phyloP scores from a whole-genome alignment of 2,329 filamentous ascomycete species.

The Didymella segeticola region DNA sequence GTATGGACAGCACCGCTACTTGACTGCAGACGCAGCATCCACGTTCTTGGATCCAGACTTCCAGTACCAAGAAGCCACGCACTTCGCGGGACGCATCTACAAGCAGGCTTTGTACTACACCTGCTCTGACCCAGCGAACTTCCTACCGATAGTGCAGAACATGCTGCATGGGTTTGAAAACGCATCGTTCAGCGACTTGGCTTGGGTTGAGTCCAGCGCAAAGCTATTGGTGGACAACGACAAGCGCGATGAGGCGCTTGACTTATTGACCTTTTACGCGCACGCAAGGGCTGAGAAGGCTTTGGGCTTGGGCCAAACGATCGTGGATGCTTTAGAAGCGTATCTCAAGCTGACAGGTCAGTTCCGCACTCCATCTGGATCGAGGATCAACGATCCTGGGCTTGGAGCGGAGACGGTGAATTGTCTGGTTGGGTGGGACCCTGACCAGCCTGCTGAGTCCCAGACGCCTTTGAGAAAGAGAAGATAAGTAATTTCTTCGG shows the following conservation, averaged over 20 bases:
- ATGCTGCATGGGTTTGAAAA: conserved; percentile 41
- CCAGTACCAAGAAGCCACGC: conserved; percentile 39
- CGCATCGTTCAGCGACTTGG: conserved; percentile 28
- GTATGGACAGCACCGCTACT: conserved; percentile 45
- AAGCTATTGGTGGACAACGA: conserved; percentile 25
- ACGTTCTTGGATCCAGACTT: conserved; percentile 45
- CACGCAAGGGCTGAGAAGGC: conserved; percentile 37
- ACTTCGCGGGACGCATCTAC: conserved; percentile 37
- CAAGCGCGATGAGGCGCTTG: conserved; percentile 22
- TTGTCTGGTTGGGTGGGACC: conserved; percentile 39
- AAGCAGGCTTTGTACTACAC: conserved; percentile 41
- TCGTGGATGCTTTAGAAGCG: conserved; percentile 33
- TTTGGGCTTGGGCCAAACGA: conserved; percentile 30
- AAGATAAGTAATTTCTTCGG: too few species aligned
- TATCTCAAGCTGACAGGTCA: conserved; percentile 35
- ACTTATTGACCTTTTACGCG: conserved; percentile 35
- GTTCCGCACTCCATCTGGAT: conserved; percentile 27
- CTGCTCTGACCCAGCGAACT: conserved; percentile 34
- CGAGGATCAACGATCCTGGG: conserved; percentile 37
- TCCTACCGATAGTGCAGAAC: conserved; percentile 31
- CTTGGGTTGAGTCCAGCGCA: conserved; percentile 34
- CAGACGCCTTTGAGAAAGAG: conserved; percentile 9
- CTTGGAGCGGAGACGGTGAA: conserved; percentile 39
- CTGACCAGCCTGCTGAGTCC: conserved; percentile 27
- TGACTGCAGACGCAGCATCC: conserved; percentile 43